A percentile compares a stretch with the other conserved stretches of the same genome.
phyloP scores from a whole-genome alignment of 306 rosid species.

The Trifolium repens region DNA sequence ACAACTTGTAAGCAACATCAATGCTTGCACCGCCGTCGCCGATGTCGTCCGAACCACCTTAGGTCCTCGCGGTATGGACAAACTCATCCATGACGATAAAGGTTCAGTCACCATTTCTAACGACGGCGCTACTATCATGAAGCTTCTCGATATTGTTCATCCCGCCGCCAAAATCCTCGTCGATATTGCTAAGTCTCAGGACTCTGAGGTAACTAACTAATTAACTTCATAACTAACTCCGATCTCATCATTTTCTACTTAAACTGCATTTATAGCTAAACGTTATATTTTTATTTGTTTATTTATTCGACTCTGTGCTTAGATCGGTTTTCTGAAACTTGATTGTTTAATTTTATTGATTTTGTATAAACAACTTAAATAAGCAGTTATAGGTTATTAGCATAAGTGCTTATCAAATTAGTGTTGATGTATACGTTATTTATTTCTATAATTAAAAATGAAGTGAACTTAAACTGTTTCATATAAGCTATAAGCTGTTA shows the following conservation, averaged over 20 bases:
- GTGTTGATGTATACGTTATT: neutral
- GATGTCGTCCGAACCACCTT: constrained; percentile 92
- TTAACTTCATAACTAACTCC: constrained; percentile 20
- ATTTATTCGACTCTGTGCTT: neutral
- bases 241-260: neutral
- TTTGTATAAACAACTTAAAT: neutral
- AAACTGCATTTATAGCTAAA: neutral
- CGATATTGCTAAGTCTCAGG: constrained; percentile 96
- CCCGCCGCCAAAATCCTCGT: constrained; percentile 98
- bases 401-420: neutral
- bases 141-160: constrained; percentile 88
- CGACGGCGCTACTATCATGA: constrained; percentile 99
- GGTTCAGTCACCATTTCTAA: constrained; percentile 92
- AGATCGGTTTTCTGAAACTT: neutral
- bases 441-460: neutral
- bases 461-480: neutral
- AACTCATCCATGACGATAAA: constrained; percentile 91
- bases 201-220: constrained; percentile 71
- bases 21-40: constrained; percentile 92
- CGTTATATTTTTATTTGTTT: neutral
- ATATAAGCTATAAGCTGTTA: neutral
- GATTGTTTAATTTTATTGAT: neutral
- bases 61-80: constrained; percentile 99
- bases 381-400: neutral
- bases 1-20: constrained; percentile 92